Evolutionary conservation across 2,329 filamentous ascomycete species (phyloP).

Genomic region (Pseudogymnoascus sp.): DNA sequence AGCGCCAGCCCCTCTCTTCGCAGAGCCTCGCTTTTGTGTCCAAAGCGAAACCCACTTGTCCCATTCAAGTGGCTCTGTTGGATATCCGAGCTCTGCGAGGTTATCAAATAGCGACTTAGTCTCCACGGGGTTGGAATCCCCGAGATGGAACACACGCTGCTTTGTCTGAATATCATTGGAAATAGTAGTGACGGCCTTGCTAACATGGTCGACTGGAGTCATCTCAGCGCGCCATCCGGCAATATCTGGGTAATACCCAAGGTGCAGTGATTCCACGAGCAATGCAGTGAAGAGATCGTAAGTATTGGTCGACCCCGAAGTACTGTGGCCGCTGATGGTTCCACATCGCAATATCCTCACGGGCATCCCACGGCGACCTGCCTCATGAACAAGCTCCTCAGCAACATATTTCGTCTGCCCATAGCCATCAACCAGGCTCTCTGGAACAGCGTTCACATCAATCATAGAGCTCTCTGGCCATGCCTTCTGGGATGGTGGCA

Average conservation of each 20-base stretch:
- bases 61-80: constrained; percentile 59
- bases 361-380: constrained; percentile 60
- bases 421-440: constrained; percentile 66
- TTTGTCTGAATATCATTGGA: constrained; percentile 55
- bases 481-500: constrained; percentile 61
- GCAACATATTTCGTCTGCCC: constrained; percentile 79
- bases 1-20: constrained; percentile 59
- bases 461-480: constrained; percentile 67
- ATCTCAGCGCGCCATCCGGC: constrained; percentile 74
- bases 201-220: constrained; percentile 78
- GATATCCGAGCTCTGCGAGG: constrained; percentile 61
- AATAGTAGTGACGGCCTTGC: constrained; percentile 64
- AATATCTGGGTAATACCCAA: constrained; percentile 64
- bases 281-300: constrained; percentile 72
- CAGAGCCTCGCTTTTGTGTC: constrained; percentile 60
- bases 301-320: constrained; percentile 67
- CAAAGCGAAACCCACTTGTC: constrained; percentile 69
- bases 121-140: constrained; percentile 64
- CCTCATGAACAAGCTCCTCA: constrained; percentile 66
- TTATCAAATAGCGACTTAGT: constrained; percentile 58
- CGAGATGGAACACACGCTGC: constrained; percentile 65
- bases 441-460: constrained; percentile 58
- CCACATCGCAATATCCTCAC: constrained; percentile 66
- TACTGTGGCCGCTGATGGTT: constrained; percentile 72
- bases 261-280: constrained; percentile 67